Evolutionary conservation across 768 basidiomycete genomes (phyloP).

Genomic region (Asterophora parasitica): DNA sequence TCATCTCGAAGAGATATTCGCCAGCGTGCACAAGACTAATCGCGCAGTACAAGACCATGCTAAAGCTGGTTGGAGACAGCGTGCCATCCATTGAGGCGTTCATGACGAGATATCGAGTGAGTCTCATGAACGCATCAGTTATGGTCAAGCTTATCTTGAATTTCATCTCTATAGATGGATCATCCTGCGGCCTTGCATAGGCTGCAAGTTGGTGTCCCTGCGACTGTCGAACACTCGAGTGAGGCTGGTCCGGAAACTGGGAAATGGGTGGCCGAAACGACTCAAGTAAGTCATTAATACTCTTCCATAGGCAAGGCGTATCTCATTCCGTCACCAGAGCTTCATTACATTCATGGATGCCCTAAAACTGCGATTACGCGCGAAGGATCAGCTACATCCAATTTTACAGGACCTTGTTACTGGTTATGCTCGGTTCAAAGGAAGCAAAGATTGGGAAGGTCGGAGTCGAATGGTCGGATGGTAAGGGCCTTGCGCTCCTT

Average conservation of each 20-base stretch:
- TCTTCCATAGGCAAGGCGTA: not conserved
- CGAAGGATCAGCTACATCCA: constrained; percentile 95
- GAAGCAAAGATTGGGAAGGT: constrained; percentile 95
- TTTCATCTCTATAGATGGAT: constrained; percentile 65
- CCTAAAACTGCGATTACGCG: constrained; percentile 85
- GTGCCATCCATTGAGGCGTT: constrained; percentile 85
- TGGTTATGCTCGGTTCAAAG: constrained; percentile 90
- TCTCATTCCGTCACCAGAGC: constrained; percentile 45
- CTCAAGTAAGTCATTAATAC: constrained; percentile 56
- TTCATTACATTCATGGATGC: constrained; percentile 99
- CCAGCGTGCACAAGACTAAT: constrained; percentile 93
- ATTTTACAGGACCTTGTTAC: constrained; percentile 94
- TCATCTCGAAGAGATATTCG: constrained; percentile 72
- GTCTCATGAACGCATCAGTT: constrained; percentile 19
- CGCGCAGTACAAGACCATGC: constrained; percentile 96
- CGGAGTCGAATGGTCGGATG: constrained; percentile 90
- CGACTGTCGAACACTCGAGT: constrained; percentile 92
- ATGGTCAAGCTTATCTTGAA: not conserved
- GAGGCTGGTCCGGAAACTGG: constrained; percentile 90
- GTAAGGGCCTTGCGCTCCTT: constrained; percentile 40
- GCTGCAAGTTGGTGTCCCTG: constrained; percentile 88
- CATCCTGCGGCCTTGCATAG: constrained; percentile 89
- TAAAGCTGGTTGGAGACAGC: constrained; percentile 89
- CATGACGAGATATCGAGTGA: constrained; percentile 81
- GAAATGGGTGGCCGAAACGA: constrained; percentile 97